These are phyloP conservation scores for Poa pratensis DNA, from an alignment of 176 grass and related monocot species.

Conservation along the genomic window DNA sequence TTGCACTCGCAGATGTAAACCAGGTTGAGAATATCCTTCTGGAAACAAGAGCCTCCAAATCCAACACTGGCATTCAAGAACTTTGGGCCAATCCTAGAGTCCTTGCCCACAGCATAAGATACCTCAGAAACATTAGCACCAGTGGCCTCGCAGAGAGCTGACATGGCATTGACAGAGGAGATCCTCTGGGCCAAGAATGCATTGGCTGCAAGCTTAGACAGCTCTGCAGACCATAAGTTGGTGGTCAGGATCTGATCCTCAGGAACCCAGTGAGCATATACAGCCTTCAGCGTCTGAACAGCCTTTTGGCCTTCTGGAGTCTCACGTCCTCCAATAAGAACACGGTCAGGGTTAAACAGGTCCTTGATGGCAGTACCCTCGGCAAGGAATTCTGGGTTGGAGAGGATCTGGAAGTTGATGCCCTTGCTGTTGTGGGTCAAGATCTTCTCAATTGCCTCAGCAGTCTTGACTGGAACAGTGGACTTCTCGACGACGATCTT, in stretches of 20 bases:
- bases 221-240: slow-evolving; percentile 77
- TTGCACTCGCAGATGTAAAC: slow-evolving; percentile 34
- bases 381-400: slow-evolving; percentile 75
- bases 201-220: slow-evolving; percentile 78
- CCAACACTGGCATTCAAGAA: slow-evolving; percentile 75
- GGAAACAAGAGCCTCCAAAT: slow-evolving; percentile 79
- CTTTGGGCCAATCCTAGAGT: slow-evolving; percentile 69
- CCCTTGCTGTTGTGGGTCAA: slow-evolving; percentile 73
- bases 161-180: slow-evolving; percentile 51
- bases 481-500: slow-evolving; percentile 79
- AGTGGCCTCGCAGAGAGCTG: slow-evolving; percentile 52
- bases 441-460: slow-evolving; percentile 82
- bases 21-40: slow-evolving; percentile 73
- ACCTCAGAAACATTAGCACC: slow-evolving; percentile 67
- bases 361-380: slow-evolving; percentile 76
- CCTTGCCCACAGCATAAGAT: slow-evolving; percentile 62
- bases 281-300: slow-evolving; percentile 60
- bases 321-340: slow-evolving; percentile 71
- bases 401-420: slow-evolving; percentile 76
- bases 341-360: slow-evolving; percentile 64
- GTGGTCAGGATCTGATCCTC: slow-evolving; percentile 69
- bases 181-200: slow-evolving; percentile 70
- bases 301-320: slow-evolving; percentile 56
- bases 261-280: slow-evolving; percentile 71
- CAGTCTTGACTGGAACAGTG: slow-evolving; percentile 75